Evolutionary conservation across 257 asterid species (phyloP), one percentile per base, ranked within the genome.

Genomic region (Nicotiana tabacum): DNA sequence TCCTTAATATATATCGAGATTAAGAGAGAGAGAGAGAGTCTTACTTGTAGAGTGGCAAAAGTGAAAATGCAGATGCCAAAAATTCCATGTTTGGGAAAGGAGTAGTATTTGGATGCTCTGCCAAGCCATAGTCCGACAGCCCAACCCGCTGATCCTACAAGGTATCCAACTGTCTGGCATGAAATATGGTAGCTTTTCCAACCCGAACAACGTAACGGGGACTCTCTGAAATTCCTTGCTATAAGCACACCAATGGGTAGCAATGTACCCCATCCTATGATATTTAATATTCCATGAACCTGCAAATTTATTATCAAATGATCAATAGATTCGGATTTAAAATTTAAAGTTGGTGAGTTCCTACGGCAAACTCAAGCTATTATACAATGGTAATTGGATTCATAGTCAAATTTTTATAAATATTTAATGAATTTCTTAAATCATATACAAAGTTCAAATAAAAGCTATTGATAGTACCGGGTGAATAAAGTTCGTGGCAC

Each of bases 261-360:
- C 9, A 92, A 77, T 5, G 82, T 86, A 51, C 97, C 97, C 95
- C 95, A 93, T 0, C 95, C 95, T 81, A 85, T 83, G n/a, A 91
- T 83, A 86, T 91, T 93, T 51, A 93, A 5, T 66, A 90, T 81
- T 16, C 94, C 96, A 86, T 93, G 97, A 60, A 64, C 88, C 97
- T 93, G 83, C 66, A 82, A 82, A 10, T 21, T 15, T 17, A 18
- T 68, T 21, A 12, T 9, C 7, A 21, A 21, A 21, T 21, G 6
- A 61, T 1, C 1, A 43, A 43, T 43, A 43, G 48, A 7, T 43
- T 0, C 11, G 3, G 11, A 8, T 8, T 43, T 0, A 8, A 0
- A 3, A 43, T 43, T 43, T 43, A 7, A 43, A 43, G 0, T 43
- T 7, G 1, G 0, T 43, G 0, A 7, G 0, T 43, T 43, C 0